Evolutionary conservation across 257 asterid genomes (phyloP).

Genomic region (Galeopsis tetrahit): DNA sequence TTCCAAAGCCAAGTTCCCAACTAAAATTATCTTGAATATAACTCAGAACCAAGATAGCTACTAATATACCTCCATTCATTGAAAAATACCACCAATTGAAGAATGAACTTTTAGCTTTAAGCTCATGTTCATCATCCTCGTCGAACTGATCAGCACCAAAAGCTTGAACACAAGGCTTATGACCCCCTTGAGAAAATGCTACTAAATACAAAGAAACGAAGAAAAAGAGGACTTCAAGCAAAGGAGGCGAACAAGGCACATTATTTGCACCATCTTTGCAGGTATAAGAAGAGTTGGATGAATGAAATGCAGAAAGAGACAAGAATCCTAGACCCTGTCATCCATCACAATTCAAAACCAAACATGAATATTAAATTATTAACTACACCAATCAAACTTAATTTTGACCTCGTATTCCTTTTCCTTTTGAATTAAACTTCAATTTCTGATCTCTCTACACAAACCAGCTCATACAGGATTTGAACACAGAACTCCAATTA

Average conservation of each 20-base stretch:
- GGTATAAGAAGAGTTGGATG: slow-evolving; percentile 29
- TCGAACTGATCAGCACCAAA: slow-evolving; percentile 66
- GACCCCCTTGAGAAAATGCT: slow-evolving; percentile 60
- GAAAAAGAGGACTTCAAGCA: slow-evolving; percentile 41
- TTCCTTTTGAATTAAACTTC: neutral
- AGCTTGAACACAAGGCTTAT: slow-evolving; percentile 62
- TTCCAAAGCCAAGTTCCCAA: slow-evolving; percentile 72
- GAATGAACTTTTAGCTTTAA: slow-evolving; percentile 53
- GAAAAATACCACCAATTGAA: slow-evolving; percentile 64
- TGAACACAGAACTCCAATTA: neutral
- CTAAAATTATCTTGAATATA: slow-evolving; percentile 60
- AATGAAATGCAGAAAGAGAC: slow-evolving; percentile 44
- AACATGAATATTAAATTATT: neutral
- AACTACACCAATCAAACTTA: neutral
- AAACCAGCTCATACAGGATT: neutral
- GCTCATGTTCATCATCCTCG: slow-evolving; percentile 42
- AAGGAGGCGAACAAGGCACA: slow-evolving; percentile 43
- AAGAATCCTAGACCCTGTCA: slow-evolving; percentile 47
- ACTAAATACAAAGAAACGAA: slow-evolving; percentile 48
- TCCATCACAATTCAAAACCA: slow-evolving; percentile 17
- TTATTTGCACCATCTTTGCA: slow-evolving; percentile 24
- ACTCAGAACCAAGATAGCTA: slow-evolving; percentile 40
- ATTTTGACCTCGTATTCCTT: neutral
- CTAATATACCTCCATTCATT: slow-evolving; percentile 32
- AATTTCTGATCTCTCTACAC: neutral